Evolutionary conservation across 495 filamentous ascomycete species (phyloP).

Genomic region (Penicillium lividum): DNA sequence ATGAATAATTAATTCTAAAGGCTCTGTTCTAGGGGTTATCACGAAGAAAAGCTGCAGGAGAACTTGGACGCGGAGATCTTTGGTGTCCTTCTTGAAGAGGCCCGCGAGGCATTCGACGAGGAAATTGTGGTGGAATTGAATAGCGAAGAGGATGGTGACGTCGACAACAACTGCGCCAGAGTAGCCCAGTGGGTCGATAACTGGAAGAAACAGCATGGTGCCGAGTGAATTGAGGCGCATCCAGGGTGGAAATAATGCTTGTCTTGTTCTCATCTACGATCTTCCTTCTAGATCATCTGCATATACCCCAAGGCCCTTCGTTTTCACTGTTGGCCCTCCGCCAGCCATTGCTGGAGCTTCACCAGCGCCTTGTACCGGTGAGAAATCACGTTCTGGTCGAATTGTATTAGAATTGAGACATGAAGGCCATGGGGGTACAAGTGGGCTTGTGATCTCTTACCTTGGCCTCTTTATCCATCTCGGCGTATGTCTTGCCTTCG

Average conservation of each 20-base stretch:
- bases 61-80: constrained; percentile 98
- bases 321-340: constrained; percentile 42
- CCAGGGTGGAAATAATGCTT: constrained; percentile 2
- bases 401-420: constrained; percentile 4
- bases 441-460: constrained; percentile 22
- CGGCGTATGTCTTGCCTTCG: constrained; percentile 90
- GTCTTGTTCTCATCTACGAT: constrained; percentile 12
- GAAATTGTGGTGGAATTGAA: constrained; percentile 87
- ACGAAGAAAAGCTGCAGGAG: constrained; percentile 86
- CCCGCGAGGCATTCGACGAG: constrained; percentile 79
- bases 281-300: constrained; percentile 15
- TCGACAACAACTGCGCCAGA: constrained; percentile 83
- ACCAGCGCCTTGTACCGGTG: constrained; percentile 83
- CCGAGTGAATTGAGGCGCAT: constrained; percentile 12
- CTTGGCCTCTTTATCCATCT: constrained; percentile 92
- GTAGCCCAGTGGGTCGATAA: constrained; percentile 78
- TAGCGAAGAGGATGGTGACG: constrained; percentile 77
- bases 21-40: constrained; percentile 59
- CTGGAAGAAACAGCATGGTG: constrained; percentile 68
- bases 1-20: neutral
- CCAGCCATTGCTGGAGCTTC: constrained; percentile 84
- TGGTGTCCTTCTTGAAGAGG: constrained; percentile 89
- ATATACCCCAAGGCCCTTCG: constrained; percentile 16
- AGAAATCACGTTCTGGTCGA: constrained; percentile 74
- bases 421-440: neutral